Evolutionary conservation across 2,329 filamentous ascomycete genomes (phyloP).

Genomic region (Botryotinia convoluta): DNA sequence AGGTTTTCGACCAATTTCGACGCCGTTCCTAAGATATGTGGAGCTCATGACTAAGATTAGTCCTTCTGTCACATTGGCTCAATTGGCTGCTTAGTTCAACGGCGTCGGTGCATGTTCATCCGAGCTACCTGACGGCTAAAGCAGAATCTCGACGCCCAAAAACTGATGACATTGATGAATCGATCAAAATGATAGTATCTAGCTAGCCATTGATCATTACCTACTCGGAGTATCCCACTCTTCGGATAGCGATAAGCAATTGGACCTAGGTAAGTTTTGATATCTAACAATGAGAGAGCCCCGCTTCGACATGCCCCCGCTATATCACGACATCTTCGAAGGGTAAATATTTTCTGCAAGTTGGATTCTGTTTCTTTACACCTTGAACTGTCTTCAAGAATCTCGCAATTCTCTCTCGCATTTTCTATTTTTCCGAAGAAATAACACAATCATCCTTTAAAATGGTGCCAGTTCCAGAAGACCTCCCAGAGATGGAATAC

Average conservation of each 20-base stretch:
- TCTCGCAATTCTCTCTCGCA: not conserved
- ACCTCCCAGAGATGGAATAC: constrained; percentile 61
- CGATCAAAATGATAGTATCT: not conserved
- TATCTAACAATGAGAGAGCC: not conserved
- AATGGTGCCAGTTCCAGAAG: constrained; percentile 40
- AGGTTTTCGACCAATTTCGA: not conserved
- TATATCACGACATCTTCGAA: constrained; percentile 9
- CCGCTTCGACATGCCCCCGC: constrained; percentile 14
- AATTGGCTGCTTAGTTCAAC: not conserved
- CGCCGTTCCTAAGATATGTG: not conserved
- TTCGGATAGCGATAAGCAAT: not conserved
- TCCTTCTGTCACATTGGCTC: not conserved
- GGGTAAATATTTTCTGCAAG: not conserved
- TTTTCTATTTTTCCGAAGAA: not conserved
- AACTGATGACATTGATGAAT: not conserved
- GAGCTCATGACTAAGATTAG: not conserved
- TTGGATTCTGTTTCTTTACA: constrained; percentile 3
- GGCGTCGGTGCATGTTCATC: constrained; percentile 2
- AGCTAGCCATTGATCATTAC: not conserved
- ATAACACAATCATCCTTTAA: constrained; percentile 28
- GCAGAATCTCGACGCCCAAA: not conserved
- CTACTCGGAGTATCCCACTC: not conserved
- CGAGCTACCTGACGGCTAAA: not conserved
- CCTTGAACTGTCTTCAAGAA: not conserved
- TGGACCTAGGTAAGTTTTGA: not conserved